phyloP scores from a whole-genome alignment of 2,329 filamentous ascomycete species.

The Penicillium italicum region DNA sequence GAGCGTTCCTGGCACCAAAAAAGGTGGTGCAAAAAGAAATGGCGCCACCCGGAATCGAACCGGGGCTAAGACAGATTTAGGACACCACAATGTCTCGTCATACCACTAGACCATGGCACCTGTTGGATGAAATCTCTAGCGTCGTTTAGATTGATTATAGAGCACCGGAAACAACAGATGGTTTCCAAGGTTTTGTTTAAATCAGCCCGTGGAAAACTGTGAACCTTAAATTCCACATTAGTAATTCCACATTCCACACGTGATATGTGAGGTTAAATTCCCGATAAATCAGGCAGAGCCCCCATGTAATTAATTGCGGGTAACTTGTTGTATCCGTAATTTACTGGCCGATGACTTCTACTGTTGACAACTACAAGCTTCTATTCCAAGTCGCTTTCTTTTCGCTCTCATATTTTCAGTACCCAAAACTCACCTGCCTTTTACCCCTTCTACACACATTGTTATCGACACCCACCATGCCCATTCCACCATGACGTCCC shows the following conservation, averaged over 20 bases:
- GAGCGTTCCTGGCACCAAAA: neutral
- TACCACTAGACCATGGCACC: neutral
- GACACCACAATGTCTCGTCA: neutral
- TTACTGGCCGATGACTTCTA: constrained; percentile 15
- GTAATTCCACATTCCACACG: too few relatives aligned
- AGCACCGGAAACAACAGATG: too few relatives aligned
- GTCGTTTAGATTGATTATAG: too few relatives aligned
- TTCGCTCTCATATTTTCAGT: neutral
- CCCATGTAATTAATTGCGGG: constrained; percentile 12
- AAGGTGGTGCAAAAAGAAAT: neutral
- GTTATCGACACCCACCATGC: constrained; percentile 30
- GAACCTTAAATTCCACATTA: neutral
- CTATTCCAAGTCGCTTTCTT: constrained; percentile 6
- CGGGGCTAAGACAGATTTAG: neutral
- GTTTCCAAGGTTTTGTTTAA: too few relatives aligned
- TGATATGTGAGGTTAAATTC: too few relatives aligned
- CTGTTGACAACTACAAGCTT: constrained; percentile 15
- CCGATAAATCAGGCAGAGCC: neutral
- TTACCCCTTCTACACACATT: neutral
- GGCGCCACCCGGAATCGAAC: constrained; percentile 1
- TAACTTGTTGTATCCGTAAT: constrained; percentile 17
- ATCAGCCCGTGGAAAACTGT: neutral
- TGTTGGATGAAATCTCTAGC: too few relatives aligned
- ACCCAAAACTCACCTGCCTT: neutral
- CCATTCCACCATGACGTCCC: constrained; percentile 41